Evolutionary conservation across 2,329 filamentous ascomycete species (phyloP).

Genomic region (Botrytis medusae): DNA sequence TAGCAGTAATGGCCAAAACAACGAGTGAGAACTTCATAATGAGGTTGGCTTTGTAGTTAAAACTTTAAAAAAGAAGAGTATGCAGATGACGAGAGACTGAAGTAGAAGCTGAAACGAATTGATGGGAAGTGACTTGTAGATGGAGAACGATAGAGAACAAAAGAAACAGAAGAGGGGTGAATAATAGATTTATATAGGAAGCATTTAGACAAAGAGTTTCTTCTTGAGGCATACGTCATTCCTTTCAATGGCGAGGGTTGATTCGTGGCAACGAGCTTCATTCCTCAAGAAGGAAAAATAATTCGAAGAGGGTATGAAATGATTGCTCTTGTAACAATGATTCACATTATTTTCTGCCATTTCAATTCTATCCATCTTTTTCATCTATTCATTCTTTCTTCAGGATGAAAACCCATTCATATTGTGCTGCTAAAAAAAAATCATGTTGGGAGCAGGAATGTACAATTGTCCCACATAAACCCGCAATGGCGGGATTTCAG

Average conservation of each 20-base stretch:
- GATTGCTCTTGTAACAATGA: not conserved
- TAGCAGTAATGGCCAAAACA: not conserved
- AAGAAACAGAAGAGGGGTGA: conserved; percentile 1
- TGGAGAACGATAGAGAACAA: conserved; percentile 12
- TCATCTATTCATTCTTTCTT: not conserved
- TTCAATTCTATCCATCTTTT: not conserved
- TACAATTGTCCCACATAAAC: not conserved
- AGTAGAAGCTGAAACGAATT: not conserved
- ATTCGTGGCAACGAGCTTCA: not conserved
- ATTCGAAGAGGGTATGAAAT: not conserved
- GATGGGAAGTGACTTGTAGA: not conserved
- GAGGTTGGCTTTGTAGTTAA: not conserved
- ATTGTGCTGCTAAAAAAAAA: not conserved
- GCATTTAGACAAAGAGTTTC: not conserved
- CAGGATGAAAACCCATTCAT: not conserved
- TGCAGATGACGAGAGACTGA: not conserved
- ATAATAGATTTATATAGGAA: not conserved
- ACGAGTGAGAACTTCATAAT: conserved; percentile 14
- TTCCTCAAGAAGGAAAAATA: not conserved
- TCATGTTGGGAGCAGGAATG: not conserved
- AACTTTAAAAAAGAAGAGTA: not conserved
- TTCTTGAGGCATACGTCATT: not conserved
- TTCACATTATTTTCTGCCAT: not conserved
- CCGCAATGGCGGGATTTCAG: not conserved
- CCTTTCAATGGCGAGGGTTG: not conserved